Evolutionary conservation across 345 rosid genomes (phyloP).

Genomic region (Brassica carinata): DNA sequence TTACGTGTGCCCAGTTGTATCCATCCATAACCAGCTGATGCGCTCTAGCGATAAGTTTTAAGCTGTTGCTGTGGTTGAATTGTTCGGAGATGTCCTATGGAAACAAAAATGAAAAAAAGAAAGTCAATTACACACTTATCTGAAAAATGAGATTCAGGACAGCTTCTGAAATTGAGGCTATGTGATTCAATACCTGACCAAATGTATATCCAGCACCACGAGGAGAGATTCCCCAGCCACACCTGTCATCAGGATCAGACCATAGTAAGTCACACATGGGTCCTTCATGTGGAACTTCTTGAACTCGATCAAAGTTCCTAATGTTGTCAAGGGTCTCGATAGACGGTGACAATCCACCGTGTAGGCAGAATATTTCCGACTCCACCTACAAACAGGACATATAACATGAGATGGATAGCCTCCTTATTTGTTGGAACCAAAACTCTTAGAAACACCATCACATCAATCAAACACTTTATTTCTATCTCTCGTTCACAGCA

Average conservation of each 20-base stretch:
- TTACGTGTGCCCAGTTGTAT: no score
- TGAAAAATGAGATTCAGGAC: not conserved
- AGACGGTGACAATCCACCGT: slow-evolving; percentile 97
- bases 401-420: slow-evolving; percentile 2
- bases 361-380: slow-evolving; percentile 97
- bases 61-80: slow-evolving; percentile 86
- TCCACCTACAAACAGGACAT: slow-evolving; percentile 64
- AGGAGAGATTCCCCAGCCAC: slow-evolving; percentile 99
- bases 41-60: slow-evolving; percentile 92
- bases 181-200: slow-evolving; percentile 66
- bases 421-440: not conserved
- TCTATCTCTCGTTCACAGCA: not conserved
- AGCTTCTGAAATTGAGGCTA: slow-evolving; percentile 16
- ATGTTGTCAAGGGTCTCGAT: slow-evolving; percentile 96
- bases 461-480: not conserved
- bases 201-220: slow-evolving; percentile 99
- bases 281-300: slow-evolving; percentile 98
- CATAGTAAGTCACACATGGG: slow-evolving; percentile 99
- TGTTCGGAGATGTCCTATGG: slow-evolving; percentile 93
- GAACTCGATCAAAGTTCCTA: slow-evolving; percentile 91
- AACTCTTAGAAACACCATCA: slow-evolving; percentile 17
- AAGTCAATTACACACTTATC: not conserved
- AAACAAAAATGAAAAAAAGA: slow-evolving; percentile 10
- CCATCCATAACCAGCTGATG: slow-evolving; percentile 99
- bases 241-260: slow-evolving; percentile 98